Conservation (phyloP, 495 filamentous ascomycete species). For the Penicillium macrosclerotiorum region DNA sequence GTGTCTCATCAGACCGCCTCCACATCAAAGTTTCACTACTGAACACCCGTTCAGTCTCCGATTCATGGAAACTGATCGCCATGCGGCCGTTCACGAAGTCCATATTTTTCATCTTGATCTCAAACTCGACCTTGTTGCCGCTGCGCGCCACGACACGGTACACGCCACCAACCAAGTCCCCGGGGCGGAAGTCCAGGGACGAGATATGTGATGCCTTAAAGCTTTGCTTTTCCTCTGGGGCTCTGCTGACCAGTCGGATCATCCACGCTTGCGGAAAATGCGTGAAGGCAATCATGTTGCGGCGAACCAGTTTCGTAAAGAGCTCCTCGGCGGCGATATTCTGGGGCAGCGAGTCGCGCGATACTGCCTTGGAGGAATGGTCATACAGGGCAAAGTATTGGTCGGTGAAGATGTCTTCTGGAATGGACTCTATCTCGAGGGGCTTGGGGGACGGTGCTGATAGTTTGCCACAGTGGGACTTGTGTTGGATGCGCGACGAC, state of each 20-base stretch:
- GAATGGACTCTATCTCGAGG: constrained; percentile 23
- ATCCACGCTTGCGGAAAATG: constrained; percentile 32
- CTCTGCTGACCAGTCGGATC: constrained; percentile 12
- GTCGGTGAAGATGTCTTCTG: constrained; percentile 16
- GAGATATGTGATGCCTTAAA: constrained; percentile 28
- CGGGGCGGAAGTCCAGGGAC: constrained; percentile 26
- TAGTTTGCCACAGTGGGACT: constrained; percentile 16
- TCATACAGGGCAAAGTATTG: constrained; percentile 27
- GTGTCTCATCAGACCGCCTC: constrained; percentile 19
- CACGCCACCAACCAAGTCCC: constrained; percentile 34
- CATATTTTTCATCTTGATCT: constrained; percentile 17
- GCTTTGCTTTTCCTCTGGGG: constrained; percentile 14
- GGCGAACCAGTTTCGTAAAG: constrained; percentile 30
- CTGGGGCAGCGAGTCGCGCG: constrained; percentile 20
- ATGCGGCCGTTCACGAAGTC: constrained; percentile 27
- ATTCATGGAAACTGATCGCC: constrained; percentile 22
- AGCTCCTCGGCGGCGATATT: constrained; percentile 11
- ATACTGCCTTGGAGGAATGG: constrained; percentile 19
- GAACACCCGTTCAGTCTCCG: constrained; percentile 21
- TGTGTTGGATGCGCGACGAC: constrained; percentile 21
- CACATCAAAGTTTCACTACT: constrained; percentile 38
- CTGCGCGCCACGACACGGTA: constrained; percentile 28
- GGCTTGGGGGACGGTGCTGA: constrained; percentile 8
- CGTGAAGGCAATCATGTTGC: constrained; percentile 36
- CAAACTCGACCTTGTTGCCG: constrained; percentile 32